Evolutionary conservation across 164 flowering plant genomes (phyloP), one percentile per base, ranked within the genome.

Genomic region (Tetracentron sinense): DNA sequence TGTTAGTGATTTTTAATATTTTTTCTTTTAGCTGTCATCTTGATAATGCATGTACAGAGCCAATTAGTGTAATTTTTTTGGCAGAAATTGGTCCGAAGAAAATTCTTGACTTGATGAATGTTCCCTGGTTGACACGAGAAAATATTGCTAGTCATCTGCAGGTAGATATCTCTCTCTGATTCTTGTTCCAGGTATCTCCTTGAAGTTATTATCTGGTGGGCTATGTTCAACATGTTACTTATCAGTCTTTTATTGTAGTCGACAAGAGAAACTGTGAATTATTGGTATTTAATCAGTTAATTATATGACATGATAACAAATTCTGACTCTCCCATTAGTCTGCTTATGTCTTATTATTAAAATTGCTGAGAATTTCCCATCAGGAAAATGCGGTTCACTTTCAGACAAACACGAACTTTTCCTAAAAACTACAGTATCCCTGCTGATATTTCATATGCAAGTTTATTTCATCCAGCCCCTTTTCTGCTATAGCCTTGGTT

Each of bases 121-220:
- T 95, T 56, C 90, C 97, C 28, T 86, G 98, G 92, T 69, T 95
- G 73, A 88, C 96, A 8, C 79, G 99, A 78, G 99, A 94, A 72
- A 94, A 94, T 74, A 96, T 94, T 54, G 99, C 97, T 6, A 94
- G 99, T 79, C 99, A 95, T 69, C 74, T 95, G 65, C 99, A 95
- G 97, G 97, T 94, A 82, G 26, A 53, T 51, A 50, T 21, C 19
- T 63, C 58, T 53, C 50, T 20, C 25, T n/a, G n/a, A n/a, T n/a
- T n/a, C 53, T 56, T 49, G 26, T 63, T 54, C 42, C 27, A 31
- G 17, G 11, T 20, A 55, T 6, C 16, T 30, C 23, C 28, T n/a
- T 25, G 6, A 0, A 42, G 2, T 42, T 46, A 4, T 0, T 22
- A 10, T 38, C 14, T 38, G 44, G 44, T 38, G 44, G 20, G 6